Evolutionary conservation across 352 stramenopile species (phyloP).

Genomic region (Globisporangium recalcitrans): DNA sequence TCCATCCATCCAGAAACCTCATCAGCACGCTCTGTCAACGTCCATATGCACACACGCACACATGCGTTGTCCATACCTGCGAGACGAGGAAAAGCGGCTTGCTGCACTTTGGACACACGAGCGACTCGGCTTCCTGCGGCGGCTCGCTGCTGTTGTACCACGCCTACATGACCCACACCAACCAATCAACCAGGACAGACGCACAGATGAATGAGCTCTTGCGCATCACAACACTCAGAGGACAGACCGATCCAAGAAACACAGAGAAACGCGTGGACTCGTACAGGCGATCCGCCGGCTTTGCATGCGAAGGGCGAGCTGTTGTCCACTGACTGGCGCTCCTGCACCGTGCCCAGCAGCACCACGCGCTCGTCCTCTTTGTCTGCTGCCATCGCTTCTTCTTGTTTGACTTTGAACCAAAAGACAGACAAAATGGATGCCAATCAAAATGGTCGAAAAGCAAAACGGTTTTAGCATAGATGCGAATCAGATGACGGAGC

Average conservation of each 20-base stretch:
- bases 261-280: not conserved
- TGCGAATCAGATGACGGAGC: no score
- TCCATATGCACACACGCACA: not conserved
- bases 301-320: slow-evolving; percentile 72
- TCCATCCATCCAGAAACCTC: not conserved
- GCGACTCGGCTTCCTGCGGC: slow-evolving; percentile 29
- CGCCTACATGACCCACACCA: slow-evolving; percentile 24
- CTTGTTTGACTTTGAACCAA: not conserved
- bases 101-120: slow-evolving; percentile 57
- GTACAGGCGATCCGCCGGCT: slow-evolving; percentile 65
- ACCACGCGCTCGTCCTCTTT: slow-evolving; percentile 47
- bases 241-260: no score
- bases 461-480: no score
- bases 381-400: not conserved
- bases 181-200: not conserved
- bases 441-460: no score
- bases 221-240: not conserved
- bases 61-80: slow-evolving; percentile 23
- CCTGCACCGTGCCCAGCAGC: slow-evolving; percentile 65
- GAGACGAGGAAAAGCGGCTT: slow-evolving; percentile 61
- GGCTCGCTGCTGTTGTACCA: slow-evolving; percentile 38
- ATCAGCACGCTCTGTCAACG: not conserved
- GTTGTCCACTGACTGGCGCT: slow-evolving; percentile 61
- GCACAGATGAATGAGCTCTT: not conserved
- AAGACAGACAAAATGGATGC: not conserved